phyloP scores from a whole-genome alignment of 2,329 filamentous ascomycete species.

The Alternaria sp. region DNA sequence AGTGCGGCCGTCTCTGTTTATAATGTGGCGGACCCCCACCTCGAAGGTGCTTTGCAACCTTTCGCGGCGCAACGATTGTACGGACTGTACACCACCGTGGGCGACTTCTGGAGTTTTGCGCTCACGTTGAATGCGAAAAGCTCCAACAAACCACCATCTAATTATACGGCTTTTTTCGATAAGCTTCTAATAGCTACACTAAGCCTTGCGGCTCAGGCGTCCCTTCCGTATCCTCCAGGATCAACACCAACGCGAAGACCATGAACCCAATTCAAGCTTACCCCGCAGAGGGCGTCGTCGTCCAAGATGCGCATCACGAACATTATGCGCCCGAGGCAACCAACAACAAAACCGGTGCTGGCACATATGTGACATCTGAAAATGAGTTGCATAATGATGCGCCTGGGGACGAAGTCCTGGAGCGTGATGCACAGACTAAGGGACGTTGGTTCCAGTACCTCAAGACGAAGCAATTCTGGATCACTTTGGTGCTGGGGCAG shows the following conservation, averaged over 20 bases:
- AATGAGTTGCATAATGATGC: constrained; percentile 33
- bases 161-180: background rate
- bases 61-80: constrained; percentile 15
- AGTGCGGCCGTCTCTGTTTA: constrained; percentile 19
- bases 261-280: constrained; percentile 27
- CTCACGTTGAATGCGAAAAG: constrained; percentile 48
- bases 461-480: constrained; percentile 85
- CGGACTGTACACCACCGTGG: constrained; percentile 34
- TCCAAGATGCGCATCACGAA: constrained; percentile 30
- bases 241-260: background rate
- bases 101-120: constrained; percentile 56
- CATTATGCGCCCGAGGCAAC: constrained; percentile 20
- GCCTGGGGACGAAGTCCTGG: constrained; percentile 32
- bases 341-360: constrained; percentile 33
- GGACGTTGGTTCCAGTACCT: constrained; percentile 73
- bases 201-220: background rate
- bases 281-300: constrained; percentile 21
- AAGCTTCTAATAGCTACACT: background rate
- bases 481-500: constrained; percentile 78
- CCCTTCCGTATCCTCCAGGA: background rate
- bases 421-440: constrained; percentile 51
- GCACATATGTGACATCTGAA: constrained; percentile 36
- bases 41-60: constrained; percentile 6
- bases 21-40: constrained; percentile 34
- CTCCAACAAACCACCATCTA: constrained; percentile 31